phyloP scores from a whole-genome alignment of 306 rosid species.

The Cucumis hystrix region DNA sequence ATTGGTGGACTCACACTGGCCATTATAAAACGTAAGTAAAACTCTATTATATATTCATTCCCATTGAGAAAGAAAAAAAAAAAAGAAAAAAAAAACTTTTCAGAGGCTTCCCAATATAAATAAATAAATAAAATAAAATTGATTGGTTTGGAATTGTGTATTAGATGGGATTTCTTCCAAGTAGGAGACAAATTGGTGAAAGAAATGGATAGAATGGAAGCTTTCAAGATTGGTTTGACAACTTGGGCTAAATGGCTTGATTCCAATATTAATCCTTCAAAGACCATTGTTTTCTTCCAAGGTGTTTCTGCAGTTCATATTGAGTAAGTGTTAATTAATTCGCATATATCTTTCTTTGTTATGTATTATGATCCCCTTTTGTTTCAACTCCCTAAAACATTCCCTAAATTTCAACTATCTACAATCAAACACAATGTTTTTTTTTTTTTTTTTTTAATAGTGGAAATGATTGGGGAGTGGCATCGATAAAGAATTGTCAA shows the following conservation, averaged over 20 bases:
- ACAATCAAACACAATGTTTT: no score
- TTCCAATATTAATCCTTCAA: conserved; percentile 47
- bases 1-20: conserved; percentile 65
- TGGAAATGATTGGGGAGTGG: conserved; percentile 1
- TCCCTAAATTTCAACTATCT: no score
- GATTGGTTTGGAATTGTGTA: no score
- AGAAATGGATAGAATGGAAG: conserved; percentile 56
- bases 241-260: conserved; percentile 67
- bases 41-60: not conserved
- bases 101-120: no score
- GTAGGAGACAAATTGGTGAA: conserved; percentile 26
- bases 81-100: no score
- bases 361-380: no score
- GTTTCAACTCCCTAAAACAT: no score
- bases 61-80: no score
- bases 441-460: not conserved
- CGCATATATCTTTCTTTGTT: no score
- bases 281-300: conserved; percentile 48
- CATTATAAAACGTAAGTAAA: conserved; percentile 20
- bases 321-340: conserved; percentile 21
- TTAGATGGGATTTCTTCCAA: conserved; percentile 60
- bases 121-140: no score
- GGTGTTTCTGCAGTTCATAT: conserved; percentile 58
- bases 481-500: conserved; percentile 20
- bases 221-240: conserved; percentile 45